These are phyloP conservation scores for Calvatia gigantea DNA, from an alignment of 768 basidiomycete genomes.

Conservation along the genomic window DNA sequence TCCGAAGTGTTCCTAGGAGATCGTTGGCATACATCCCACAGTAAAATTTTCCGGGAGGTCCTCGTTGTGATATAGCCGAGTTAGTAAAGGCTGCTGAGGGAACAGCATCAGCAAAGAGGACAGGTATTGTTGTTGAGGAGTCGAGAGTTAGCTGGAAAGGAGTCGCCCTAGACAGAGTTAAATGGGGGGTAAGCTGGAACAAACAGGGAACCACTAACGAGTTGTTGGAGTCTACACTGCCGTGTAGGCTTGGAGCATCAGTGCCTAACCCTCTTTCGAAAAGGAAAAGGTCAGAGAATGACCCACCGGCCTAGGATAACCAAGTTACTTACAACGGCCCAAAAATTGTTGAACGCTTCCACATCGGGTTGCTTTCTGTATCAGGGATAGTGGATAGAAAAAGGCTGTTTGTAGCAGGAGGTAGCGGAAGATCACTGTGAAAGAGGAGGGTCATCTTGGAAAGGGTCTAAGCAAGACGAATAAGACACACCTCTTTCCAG, in stretches of 20 bases:
- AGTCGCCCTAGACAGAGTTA: conserved; percentile 19
- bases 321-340: conserved; percentile 51
- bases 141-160: conserved; percentile 49
- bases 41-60: conserved; percentile 63
- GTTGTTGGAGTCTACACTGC: conserved; percentile 11
- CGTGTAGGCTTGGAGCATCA: conserved; percentile 14
- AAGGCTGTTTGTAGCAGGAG: conserved; percentile 18
- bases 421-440: background rate
- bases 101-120: conserved; percentile 40
- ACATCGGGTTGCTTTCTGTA: conserved; percentile 19
- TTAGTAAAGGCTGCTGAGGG: conserved; percentile 32
- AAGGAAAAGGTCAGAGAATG: conserved; percentile 1
- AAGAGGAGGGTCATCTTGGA: background rate
- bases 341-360: conserved; percentile 61
- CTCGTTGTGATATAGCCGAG: conserved; percentile 33
- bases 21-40: conserved; percentile 38
- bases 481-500: background rate
- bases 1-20: conserved; percentile 52
- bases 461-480: background rate
- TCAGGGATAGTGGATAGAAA: conserved; percentile 32
- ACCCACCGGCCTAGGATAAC: background rate
- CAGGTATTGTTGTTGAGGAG: conserved; percentile 45
- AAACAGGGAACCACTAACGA: conserved; percentile 25
- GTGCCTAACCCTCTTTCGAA: conserved; percentile 35
- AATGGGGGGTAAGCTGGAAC: background rate